phyloP scores from a whole-genome alignment of 2,329 filamentous ascomycete genomes.

The Fonsecaea pedrosoi region DNA sequence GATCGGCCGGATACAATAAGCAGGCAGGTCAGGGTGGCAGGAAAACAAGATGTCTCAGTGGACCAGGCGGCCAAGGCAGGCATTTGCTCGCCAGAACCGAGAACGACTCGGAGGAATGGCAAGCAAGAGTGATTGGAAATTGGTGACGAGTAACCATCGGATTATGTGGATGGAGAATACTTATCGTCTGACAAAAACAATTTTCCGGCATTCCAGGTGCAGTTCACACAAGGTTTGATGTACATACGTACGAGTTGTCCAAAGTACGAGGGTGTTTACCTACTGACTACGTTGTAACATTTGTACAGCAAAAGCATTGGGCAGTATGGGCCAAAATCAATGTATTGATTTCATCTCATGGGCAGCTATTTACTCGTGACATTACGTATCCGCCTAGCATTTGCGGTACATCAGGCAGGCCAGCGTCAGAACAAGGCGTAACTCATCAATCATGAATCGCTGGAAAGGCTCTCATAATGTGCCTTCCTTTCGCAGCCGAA shows the following conservation, averaged over 20 bases:
- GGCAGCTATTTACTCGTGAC: background rate
- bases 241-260: no score
- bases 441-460: conserved; percentile 16
- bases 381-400: background rate
- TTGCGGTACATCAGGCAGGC: conserved; percentile 8
- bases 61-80: no score
- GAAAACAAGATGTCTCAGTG: background rate
- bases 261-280: no score
- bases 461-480: background rate
- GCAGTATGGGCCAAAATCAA: background rate
- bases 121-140: background rate
- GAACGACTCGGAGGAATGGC: background rate
- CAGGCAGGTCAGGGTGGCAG: background rate
- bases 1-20: conserved; percentile 5
- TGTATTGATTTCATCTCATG: background rate
- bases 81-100: background rate
- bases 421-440: conserved; percentile 5
- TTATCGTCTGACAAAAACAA: background rate
- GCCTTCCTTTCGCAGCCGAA: background rate
- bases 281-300: no score
- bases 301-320: background rate
- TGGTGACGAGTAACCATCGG: background rate
- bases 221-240: background rate
- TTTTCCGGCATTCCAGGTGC: background rate
- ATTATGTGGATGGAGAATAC: background rate